These are phyloP conservation scores for Trichoderma reesei DNA, from an alignment of 495 filamentous ascomycete genomes.

Conservation along the genomic window DNA sequence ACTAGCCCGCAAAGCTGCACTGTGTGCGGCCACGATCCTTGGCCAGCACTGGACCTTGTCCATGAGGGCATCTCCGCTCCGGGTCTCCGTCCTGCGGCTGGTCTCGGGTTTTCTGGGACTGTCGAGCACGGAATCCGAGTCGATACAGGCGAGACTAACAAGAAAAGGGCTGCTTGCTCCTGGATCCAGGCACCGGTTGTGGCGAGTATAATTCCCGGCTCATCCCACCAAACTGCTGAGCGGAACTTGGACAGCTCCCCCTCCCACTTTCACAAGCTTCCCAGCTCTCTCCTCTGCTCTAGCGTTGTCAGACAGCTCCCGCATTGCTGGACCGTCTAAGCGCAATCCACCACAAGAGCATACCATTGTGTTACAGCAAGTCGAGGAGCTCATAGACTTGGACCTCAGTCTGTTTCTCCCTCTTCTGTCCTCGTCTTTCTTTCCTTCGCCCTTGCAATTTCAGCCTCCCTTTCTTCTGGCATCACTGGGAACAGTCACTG, in stretches of 20 bases:
- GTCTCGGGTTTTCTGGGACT: neutral
- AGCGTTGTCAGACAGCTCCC: neutral
- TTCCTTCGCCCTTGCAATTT: neutral
- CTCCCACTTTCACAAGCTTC: neutral
- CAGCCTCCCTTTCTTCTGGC: neutral
- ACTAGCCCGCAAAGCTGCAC: constrained; percentile 4
- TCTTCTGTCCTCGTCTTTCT: neutral
- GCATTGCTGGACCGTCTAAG: neutral
- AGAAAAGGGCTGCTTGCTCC: neutral
- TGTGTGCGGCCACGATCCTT: neutral
- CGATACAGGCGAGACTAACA: neutral
- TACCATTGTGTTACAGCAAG: neutral
- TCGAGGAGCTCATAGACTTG: neutral
- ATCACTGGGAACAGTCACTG: neutral
- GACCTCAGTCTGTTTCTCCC: neutral
- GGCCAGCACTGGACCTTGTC: constrained; percentile 1
- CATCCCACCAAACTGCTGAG: neutral
- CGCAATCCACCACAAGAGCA: neutral
- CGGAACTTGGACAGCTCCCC: neutral
- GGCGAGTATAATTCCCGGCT: neutral
- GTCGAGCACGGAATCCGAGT: neutral
- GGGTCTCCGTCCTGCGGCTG: neutral
- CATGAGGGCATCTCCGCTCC: neutral
- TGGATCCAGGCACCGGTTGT: neutral
- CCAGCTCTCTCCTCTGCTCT: neutral